Base-by-base conservation (phyloP, 2,329 filamentous ascomycete species). In the Alternaria sp. region DNA sequence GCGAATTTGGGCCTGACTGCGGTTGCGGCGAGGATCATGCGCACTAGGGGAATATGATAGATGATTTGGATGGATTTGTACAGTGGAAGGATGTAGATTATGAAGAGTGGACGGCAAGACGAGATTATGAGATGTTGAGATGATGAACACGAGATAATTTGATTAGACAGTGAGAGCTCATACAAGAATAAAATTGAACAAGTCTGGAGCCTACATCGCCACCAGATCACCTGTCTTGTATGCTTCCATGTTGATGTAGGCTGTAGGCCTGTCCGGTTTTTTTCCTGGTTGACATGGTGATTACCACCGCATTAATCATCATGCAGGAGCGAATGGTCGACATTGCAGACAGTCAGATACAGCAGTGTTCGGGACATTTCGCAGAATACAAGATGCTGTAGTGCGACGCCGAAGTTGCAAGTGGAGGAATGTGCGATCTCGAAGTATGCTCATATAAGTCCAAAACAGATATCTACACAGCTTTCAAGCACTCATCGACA, bases 1-100 rank as follows among this genome's bases (percentile, higher is more conserved):
- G 68, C 26, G 74, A 67, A n/a, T 75, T 74, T 66, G 75, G 75
- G 23, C 72, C 62, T 18, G 68, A 73, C 46, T 78, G 72, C 54
- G 72, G 71, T 4, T 71, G 67, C 47, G 46, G 55, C 18, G 70
- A 71, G 66, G 73, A 72, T 3, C 71, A 75, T 64, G 51, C 53
- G 12, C 75, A 75, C 59, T 75, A 28, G 37, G 60, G 53, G 23
- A 10, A 5, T 30, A 41, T 25, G 15, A 1, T 10, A 23, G 23
- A 14, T 10, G 21, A 6, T 18, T 8, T 9, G 4, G 51, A 15
- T 26, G 51, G 21, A 43, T 5, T 20, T 25, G 33, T 55, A 55
- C 5, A 43, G 33, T 55, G n/a, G 21, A 55, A 14, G n/a, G 20
- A 15, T 55, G 51, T 43, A 55, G 30, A 43, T 1, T 20, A 43